Evolutionary conservation across 2,329 filamentous ascomycete species (phyloP).

Genomic region (Ophioceras dolichostomum): DNA sequence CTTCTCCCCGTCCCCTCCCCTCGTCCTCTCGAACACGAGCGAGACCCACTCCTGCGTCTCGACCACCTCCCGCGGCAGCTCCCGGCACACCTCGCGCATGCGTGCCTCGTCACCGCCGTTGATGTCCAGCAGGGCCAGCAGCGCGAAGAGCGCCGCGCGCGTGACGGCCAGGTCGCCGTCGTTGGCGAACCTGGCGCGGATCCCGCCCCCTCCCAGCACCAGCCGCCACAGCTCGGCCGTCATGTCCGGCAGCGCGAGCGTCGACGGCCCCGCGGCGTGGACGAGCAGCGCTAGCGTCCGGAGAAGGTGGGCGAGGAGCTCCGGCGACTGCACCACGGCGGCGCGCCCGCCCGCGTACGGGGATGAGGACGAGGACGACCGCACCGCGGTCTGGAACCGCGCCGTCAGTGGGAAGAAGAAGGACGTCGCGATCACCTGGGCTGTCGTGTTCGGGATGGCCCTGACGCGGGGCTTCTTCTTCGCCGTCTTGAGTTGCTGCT

Average conservation of each 20-base stretch:
- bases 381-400: constrained; percentile 58
- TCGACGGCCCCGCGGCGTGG: constrained; percentile 72
- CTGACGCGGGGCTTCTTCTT: constrained; percentile 24
- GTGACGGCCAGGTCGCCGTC: constrained; percentile 31
- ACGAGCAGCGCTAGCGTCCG: constrained; percentile 78
- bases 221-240: constrained; percentile 76
- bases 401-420: constrained; percentile 85
- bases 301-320: constrained; percentile 66
- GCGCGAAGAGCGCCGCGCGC: constrained; percentile 63
- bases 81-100: constrained; percentile 58
- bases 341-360: constrained; percentile 27
- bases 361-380: constrained; percentile 22
- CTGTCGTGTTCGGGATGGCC: constrained; percentile 63
- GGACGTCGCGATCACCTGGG: constrained; percentile 57
- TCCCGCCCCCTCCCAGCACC: constrained; percentile 41
- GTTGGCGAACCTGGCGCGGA: neutral
- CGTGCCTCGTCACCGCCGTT: constrained; percentile 48
- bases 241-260: constrained; percentile 63
- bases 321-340: constrained; percentile 55
- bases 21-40: constrained; percentile 54
- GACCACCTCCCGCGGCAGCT: constrained; percentile 63
- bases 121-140: constrained; percentile 71
- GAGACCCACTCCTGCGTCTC: constrained; percentile 84
- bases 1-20: constrained; percentile 34
- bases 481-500: constrained; percentile 39